Conservation (phyloP, 2,329 filamentous ascomycete species). For the Erysiphe neolycopersici region DNA sequence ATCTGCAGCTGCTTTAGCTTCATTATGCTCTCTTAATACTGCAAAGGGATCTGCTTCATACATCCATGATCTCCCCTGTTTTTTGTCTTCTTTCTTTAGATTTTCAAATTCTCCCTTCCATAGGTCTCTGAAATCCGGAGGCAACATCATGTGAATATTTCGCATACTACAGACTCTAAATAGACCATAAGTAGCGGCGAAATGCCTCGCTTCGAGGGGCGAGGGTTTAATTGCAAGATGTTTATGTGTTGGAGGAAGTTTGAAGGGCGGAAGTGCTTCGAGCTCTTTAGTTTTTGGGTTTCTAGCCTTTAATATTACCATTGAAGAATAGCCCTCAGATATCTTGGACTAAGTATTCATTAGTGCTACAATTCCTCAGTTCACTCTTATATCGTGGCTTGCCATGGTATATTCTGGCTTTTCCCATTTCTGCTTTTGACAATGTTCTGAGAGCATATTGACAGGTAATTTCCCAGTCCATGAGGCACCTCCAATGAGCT, state of each 20-base stretch:
- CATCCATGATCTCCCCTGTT: conserved; percentile 61
- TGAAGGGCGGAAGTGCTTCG: conserved; percentile 52
- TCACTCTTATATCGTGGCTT: conserved; percentile 8
- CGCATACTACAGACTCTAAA: conserved; percentile 88
- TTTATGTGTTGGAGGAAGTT: conserved; percentile 49
- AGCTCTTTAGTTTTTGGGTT: conserved; percentile 66
- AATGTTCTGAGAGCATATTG: conserved; percentile 80
- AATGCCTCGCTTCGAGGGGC: conserved; percentile 74
- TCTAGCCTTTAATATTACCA: conserved; percentile 48
- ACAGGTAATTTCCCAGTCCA: conserved; percentile 96
- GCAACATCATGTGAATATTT: conserved; percentile 83
- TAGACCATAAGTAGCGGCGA: conserved; percentile 72
- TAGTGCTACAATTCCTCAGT: not conserved
- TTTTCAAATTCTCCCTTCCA: conserved; percentile 75
- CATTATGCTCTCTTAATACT: conserved; percentile 51
- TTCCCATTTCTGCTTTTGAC: conserved; percentile 87
- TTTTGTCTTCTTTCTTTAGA: conserved; percentile 57
- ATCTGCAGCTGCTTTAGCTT: conserved; percentile 45
- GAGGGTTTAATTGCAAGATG: conserved; percentile 52
- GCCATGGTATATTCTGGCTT: conserved; percentile 76
- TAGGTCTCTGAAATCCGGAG: conserved; percentile 63
- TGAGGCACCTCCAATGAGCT: conserved; percentile 76
- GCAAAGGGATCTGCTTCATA: conserved; percentile 91
- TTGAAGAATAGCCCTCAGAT: conserved; percentile 48
- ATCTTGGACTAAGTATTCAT: conserved; percentile 26